phyloP scores from a whole-genome alignment of 1,284 basidiomycete species.

The Kalmanozyma brasiliensis region DNA sequence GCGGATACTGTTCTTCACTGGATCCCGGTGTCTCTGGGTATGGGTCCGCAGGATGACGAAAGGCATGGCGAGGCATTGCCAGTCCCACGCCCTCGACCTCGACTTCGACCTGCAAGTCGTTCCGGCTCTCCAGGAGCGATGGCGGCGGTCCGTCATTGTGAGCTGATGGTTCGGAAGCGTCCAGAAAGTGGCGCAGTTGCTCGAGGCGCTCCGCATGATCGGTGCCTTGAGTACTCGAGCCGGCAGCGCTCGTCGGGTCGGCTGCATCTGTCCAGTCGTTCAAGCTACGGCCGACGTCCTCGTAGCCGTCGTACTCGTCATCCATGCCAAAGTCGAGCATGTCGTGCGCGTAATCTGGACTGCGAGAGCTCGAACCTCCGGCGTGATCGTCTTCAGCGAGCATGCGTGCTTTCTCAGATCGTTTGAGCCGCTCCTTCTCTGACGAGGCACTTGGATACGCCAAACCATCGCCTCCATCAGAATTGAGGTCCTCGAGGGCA shows the following conservation, averaged over 20 bases:
- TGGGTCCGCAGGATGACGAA: conserved; percentile 35
- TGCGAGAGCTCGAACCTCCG: conserved; percentile 21
- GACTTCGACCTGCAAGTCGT: conserved; percentile 61
- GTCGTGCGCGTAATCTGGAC: not conserved
- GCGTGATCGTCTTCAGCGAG: conserved; percentile 8
- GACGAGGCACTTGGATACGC: conserved; percentile 6
- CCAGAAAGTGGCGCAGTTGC: conserved; percentile 41
- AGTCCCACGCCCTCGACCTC: conserved; percentile 60
- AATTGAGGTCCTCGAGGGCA: conserved; percentile 17
- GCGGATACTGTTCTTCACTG: conserved; percentile 12
- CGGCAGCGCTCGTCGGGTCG: conserved; percentile 8
- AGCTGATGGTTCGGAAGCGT: conserved; percentile 28
- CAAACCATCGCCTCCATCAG: not conserved
- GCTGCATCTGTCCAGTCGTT: conserved; percentile 36
- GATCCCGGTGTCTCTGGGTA: conserved; percentile 6
- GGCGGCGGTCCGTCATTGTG: conserved; percentile 50
- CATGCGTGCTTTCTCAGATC: conserved; percentile 42
- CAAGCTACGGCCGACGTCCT: conserved; percentile 49
- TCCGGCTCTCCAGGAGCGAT: conserved; percentile 47
- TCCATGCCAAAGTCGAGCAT: conserved; percentile 49
- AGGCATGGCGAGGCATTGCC: conserved; percentile 44
- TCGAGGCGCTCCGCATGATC: conserved; percentile 43
- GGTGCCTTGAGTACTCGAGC: conserved; percentile 11
- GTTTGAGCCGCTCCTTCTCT: conserved; percentile 36
- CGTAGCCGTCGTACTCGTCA: conserved; percentile 61